phyloP scores from a whole-genome alignment of 169 alveolate species.

The Eimeria brunetti region DNA sequence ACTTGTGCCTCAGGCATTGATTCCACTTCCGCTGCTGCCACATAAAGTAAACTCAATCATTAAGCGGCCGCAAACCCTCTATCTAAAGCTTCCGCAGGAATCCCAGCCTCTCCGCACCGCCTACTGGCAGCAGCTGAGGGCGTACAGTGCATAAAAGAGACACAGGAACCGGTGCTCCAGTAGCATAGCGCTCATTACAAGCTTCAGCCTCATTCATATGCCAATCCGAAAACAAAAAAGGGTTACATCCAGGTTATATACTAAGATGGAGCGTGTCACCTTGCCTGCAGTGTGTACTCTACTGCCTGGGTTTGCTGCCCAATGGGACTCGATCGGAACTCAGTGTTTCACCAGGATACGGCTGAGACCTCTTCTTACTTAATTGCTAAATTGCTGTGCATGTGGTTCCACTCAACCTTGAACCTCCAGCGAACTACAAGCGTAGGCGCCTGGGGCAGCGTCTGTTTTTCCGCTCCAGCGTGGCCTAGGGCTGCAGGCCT shows the following conservation, averaged over 20 bases:
- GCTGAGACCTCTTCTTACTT: background rate
- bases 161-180: background rate
- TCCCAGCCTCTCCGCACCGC: background rate
- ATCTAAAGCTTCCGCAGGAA: background rate
- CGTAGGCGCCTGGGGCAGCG: background rate
- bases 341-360: background rate
- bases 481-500: background rate
- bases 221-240: background rate
- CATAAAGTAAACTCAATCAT: background rate
- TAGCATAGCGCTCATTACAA: background rate
- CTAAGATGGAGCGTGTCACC: background rate
- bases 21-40: background rate
- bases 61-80: background rate
- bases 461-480: background rate
- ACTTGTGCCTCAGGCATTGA: background rate
- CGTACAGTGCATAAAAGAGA: background rate
- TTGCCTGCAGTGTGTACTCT: background rate
- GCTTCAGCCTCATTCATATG: background rate
- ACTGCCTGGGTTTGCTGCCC: background rate
- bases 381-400: background rate
- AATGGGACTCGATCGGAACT: background rate
- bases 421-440: background rate
- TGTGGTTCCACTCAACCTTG: background rate
- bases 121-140: background rate
- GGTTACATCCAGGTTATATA: background rate